phyloP scores from a whole-genome alignment of 371 early-diverging fungal genomes.

The Apophysomyces ossiformis region DNA sequence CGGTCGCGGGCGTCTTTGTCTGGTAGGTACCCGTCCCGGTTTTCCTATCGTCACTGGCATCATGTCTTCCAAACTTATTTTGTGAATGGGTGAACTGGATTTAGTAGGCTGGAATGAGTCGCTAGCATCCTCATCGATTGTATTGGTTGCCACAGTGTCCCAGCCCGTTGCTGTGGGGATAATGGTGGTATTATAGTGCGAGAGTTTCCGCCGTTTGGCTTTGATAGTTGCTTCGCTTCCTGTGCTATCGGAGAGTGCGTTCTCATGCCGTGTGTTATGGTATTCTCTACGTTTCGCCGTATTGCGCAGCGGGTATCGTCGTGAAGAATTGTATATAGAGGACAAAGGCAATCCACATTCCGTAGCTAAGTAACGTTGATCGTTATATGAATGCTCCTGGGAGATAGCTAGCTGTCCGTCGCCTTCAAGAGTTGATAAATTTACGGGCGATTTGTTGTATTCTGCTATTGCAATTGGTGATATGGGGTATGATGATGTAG shows the following conservation, averaged over 20 bases:
- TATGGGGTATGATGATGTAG: background rate
- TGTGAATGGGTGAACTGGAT: background rate
- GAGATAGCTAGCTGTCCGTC: no score
- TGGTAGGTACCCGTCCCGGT: background rate
- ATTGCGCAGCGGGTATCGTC: background rate
- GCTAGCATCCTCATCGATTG: slow-evolving; percentile 4
- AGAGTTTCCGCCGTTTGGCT: background rate
- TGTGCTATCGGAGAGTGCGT: background rate
- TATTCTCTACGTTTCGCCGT: slow-evolving; percentile 1
- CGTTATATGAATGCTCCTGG: no score
- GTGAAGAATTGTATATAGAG: background rate
- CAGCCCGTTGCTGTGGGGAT: background rate
- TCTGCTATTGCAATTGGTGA: no score
- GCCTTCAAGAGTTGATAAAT: background rate
- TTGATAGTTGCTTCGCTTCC: background rate
- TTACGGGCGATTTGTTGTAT: background rate
- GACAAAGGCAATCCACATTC: no score
- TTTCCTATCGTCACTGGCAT: background rate
- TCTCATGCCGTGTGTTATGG: background rate
- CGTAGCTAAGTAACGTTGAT: no score
- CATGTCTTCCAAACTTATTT: slow-evolving; percentile 1
- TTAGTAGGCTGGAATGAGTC: slow-evolving; percentile 1
- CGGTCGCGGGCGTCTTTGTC: background rate
- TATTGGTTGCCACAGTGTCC: background rate
- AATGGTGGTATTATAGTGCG: background rate